A percentile compares a stretch with the other conserved stretches of the same genome.
Evolutionary conservation across 2,329 filamentous ascomycete genomes (phyloP).

Genomic region (Aspergillus fischeri): DNA sequence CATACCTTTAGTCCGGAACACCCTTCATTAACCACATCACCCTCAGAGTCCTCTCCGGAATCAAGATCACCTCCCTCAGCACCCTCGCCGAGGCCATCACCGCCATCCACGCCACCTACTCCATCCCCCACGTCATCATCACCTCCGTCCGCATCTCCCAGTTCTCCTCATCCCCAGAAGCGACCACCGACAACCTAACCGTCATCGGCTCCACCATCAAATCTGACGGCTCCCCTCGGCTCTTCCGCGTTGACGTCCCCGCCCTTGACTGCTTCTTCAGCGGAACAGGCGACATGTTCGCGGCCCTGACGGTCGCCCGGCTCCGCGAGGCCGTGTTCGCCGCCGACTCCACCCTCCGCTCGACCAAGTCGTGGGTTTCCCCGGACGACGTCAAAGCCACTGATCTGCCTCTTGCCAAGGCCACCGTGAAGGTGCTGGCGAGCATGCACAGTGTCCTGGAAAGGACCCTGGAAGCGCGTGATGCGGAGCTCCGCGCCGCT

Average conservation of each 20-base stretch:
- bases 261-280: conserved; percentile 90
- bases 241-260: conserved; percentile 84
- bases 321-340: conserved; percentile 74
- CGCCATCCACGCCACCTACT: conserved; percentile 69
- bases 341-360: conserved; percentile 45
- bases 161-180: conserved; percentile 28
- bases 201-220: conserved; percentile 72
- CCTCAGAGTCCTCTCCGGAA: conserved; percentile 72
- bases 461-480: conserved; percentile 63
- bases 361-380: conserved; percentile 67
- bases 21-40: neutral
- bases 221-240: conserved; percentile 63
- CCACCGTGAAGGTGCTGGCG: conserved; percentile 80
- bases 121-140: conserved; percentile 83
- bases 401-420: conserved; percentile 76
- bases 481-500: conserved; percentile 54
- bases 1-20: neutral
- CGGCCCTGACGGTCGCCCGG: conserved; percentile 79
- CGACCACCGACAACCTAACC: conserved; percentile 51
- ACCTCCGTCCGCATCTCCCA: conserved; percentile 74
- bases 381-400: conserved; percentile 64
- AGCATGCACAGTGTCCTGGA: conserved; percentile 86
- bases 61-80: conserved; percentile 71
- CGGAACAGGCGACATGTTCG: conserved; percentile 98
- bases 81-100: conserved; percentile 71